phyloP scores from a whole-genome alignment of 2,329 filamentous ascomycete genomes.

The Hymenoscyphus scutula region DNA sequence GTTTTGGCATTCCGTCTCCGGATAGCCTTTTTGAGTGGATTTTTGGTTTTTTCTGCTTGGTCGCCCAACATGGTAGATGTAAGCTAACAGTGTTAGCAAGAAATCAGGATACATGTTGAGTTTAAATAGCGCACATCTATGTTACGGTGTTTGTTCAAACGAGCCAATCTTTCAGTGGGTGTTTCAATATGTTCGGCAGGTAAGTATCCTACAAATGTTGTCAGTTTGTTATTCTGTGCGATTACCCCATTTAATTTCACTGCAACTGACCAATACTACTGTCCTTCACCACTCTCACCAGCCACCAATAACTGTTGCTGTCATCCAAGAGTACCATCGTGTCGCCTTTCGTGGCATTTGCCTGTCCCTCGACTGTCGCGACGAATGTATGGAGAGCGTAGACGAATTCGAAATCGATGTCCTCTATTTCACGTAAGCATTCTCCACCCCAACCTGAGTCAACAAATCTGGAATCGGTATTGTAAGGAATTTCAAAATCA shows the following conservation, averaged over 20 bases:
- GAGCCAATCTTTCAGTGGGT: conserved; percentile 87
- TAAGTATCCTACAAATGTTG: conserved; percentile 67
- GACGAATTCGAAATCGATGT: conserved; percentile 99
- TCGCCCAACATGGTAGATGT: conserved; percentile 71
- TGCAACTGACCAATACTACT: conserved; percentile 72
- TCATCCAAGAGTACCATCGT: conserved; percentile 98
- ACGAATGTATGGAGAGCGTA: conserved; percentile 98
- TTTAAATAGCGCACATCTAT: conserved; percentile 70
- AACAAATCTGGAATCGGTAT: conserved; percentile 60
- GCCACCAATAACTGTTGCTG: conserved; percentile 99
- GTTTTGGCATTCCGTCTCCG: conserved; percentile 68
- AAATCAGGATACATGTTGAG: neutral
- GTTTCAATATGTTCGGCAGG: conserved; percentile 98
- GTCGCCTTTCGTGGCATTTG: conserved; percentile 96
- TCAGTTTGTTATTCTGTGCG: conserved; percentile 2
- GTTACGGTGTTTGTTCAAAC: conserved; percentile 96
- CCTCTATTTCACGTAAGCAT: conserved; percentile 92
- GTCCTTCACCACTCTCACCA: conserved; percentile 95
- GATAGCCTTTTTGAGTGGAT: conserved; percentile 72
- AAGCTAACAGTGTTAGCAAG: conserved; percentile 44
- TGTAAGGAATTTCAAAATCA: conserved; percentile 50
- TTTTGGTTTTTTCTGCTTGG: conserved; percentile 68
- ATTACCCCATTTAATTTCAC: neutral
- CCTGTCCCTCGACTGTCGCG: conserved; percentile 95
- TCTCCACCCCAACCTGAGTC: conserved; percentile 72